Evolutionary conservation across 2,329 filamentous ascomycete genomes (phyloP), one percentile per base, ranked within the genome.

Genomic region (Pezicula neosporulosa): DNA sequence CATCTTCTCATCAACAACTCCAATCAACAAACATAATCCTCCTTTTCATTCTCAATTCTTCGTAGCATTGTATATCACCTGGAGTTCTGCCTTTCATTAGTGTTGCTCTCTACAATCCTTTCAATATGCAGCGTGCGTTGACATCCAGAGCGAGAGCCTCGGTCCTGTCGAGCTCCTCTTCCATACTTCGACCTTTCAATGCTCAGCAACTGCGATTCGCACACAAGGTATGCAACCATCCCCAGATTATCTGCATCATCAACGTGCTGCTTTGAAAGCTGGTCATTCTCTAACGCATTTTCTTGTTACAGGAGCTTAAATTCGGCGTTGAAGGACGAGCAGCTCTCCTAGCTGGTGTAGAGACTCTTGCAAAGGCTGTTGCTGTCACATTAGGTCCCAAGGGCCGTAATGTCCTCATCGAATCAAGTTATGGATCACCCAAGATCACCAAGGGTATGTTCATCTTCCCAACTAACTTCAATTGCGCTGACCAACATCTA

Each of bases 401-500:
- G 83, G 94, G 94, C 73, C 87, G 94, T 71, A 99, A 97, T 77
- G 94, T 99, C 62, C 74, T 99, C 69, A 99, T 99, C 64, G 94
- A 99, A 81, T 97, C 93, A 58, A 90, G 90, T 80, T 99, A 96
- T 68, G 94, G 94, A 73, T 96, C 94, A 44, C 94, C 94, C 67
- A 99, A 99, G 84, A 99, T 99, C 75, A 99, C 94, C 67, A 99
- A 99, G 81, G 93, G 93, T 96, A 78, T 57, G 80, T 70, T 19
- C 49, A 5, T 18, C 35, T 16, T 43, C 3, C 3, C 18, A 4
- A 10, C 15, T 33, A 18, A 45, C n/a, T 7, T 35, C 5, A 44
- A 28, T 15, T 36, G 9, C 27, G 18, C n/a, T n/a, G 10, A 27
- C 63, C 27, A 38, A 8, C n/a, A 44, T 45, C 43, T 48, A 15